A percentile compares a stretch with the other conserved stretches of the same genome.
phyloP scores from a whole-genome alignment of 2,329 filamentous ascomycete genomes.

The Apiospora sp. region DNA sequence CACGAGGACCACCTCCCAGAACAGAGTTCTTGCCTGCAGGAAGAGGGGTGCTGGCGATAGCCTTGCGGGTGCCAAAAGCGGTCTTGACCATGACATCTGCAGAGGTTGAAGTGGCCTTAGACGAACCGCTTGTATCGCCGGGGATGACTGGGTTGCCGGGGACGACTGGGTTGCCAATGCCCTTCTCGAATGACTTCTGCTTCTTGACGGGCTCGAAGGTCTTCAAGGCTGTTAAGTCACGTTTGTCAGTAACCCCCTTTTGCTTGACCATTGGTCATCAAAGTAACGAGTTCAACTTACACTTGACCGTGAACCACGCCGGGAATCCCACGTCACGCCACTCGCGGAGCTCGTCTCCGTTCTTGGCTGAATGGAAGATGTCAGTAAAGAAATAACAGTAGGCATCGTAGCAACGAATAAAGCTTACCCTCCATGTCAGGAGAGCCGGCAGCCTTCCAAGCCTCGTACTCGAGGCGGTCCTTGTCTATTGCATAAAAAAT shows the following conservation, averaged over 20 bases:
- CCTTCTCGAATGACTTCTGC: background rate
- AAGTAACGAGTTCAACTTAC: background rate
- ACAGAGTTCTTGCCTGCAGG: background rate
- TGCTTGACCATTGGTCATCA: background rate
- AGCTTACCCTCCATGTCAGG: conserved; percentile 9
- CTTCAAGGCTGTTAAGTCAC: background rate
- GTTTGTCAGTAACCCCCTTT: background rate
- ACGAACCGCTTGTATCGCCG: background rate
- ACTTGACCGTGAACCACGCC: background rate
- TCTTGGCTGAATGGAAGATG: background rate
- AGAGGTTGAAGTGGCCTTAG: background rate
- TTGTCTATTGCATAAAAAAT: background rate
- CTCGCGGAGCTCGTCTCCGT: background rate
- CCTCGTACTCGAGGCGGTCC: background rate
- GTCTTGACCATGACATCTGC: background rate
- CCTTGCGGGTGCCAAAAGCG: background rate
- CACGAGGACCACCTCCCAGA: background rate
- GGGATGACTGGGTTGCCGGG: background rate
- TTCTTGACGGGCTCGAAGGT: background rate
- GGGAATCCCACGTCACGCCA: background rate
- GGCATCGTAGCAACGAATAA: background rate
- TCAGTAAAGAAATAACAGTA: background rate
- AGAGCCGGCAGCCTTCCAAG: background rate
- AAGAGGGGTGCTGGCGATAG: background rate
- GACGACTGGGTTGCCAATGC: too few relatives aligned